A percentile compares a stretch with the other conserved stretches of the same genome.
Evolutionary conservation across 148 eudicot species (phyloP).

Genomic region (Persicaria tinctoria): DNA sequence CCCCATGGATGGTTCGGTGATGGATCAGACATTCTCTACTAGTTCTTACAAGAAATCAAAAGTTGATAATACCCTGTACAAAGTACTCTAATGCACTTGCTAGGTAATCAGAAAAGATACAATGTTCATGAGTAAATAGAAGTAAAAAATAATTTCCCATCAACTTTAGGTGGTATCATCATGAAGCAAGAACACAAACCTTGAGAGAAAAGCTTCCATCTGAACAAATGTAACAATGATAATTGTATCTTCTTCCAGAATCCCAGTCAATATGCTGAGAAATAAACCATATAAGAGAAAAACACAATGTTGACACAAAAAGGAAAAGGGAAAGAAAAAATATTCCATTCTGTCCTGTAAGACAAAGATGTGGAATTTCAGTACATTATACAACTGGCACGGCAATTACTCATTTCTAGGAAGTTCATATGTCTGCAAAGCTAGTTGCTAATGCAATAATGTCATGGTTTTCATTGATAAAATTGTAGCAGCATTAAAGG

Average conservation of each 20-base stretch:
- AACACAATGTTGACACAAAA: not conserved
- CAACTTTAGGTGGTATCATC: not conserved
- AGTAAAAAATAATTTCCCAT: not conserved
- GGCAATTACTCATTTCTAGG: not conserved
- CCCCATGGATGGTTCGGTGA: not conserved
- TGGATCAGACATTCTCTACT: not conserved
- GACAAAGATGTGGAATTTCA: not conserved
- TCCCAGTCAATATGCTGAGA: constrained; percentile 64
- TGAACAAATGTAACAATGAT: constrained; percentile 45
- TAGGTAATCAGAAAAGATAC: not conserved
- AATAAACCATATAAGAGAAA: not conserved
- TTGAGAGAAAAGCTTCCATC: constrained; percentile 51
- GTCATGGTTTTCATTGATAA: not conserved
- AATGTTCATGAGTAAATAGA: not conserved
- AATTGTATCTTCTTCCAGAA: constrained; percentile 38
- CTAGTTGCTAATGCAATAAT: not conserved
- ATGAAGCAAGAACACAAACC: constrained; percentile 26
- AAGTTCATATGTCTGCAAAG: not conserved
- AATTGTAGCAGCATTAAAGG: not conserved
- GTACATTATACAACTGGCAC: not conserved
- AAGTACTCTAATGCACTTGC: not conserved
- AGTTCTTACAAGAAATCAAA: not conserved
- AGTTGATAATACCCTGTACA: not conserved
- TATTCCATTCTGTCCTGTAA: not conserved
- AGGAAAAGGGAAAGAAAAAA: not conserved